These are phyloP conservation scores for Colletotrichum chrysophilum DNA, from an alignment of 2,329 filamentous ascomycete genomes.

Conservation along the genomic window DNA sequence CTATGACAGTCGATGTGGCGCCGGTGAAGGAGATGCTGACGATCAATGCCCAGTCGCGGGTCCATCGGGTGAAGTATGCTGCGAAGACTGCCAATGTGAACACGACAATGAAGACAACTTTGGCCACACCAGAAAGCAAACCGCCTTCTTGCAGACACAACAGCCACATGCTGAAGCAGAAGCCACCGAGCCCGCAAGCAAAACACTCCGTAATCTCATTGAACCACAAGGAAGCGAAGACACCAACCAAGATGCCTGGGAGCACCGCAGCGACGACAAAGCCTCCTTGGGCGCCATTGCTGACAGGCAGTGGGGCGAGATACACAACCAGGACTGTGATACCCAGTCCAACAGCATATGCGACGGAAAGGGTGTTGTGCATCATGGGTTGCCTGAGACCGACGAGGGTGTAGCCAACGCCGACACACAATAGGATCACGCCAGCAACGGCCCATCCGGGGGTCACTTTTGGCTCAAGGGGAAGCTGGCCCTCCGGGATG, in stretches of 20 bases:
- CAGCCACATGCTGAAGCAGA: slow-evolving; percentile 90
- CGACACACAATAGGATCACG: slow-evolving; percentile 74
- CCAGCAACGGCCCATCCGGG: slow-evolving; percentile 83
- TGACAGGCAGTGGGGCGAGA: slow-evolving; percentile 81
- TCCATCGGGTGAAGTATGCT: slow-evolving; percentile 81
- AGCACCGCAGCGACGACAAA: slow-evolving; percentile 82
- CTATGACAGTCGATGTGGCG: slow-evolving; percentile 78
- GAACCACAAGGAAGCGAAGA: slow-evolving; percentile 73
- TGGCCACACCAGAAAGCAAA: slow-evolving; percentile 62
- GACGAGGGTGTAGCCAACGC: slow-evolving; percentile 73
- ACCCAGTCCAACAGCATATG: slow-evolving; percentile 73
- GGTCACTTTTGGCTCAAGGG: slow-evolving; percentile 76
- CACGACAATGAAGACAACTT: slow-evolving; percentile 75
- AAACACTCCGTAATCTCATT: slow-evolving; percentile 80
- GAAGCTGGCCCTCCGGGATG: slow-evolving; percentile 62
- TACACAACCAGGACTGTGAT: slow-evolving; percentile 87
- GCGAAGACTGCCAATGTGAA: slow-evolving; percentile 73
- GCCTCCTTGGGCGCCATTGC: slow-evolving; percentile 78
- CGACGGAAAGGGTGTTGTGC: slow-evolving; percentile 81
- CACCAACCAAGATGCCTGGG: slow-evolving; percentile 77
- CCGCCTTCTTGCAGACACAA: slow-evolving; percentile 79
- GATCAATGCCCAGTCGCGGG: slow-evolving; percentile 80
- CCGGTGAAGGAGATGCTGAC: slow-evolving; percentile 79
- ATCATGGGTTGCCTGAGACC: slow-evolving; percentile 84
- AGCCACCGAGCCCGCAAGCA: slow-evolving; percentile 87